These are phyloP conservation scores for Saccharomycopsis babjevae DNA, from an alignment of 805 yeast genomes.

Conservation along the genomic window DNA sequence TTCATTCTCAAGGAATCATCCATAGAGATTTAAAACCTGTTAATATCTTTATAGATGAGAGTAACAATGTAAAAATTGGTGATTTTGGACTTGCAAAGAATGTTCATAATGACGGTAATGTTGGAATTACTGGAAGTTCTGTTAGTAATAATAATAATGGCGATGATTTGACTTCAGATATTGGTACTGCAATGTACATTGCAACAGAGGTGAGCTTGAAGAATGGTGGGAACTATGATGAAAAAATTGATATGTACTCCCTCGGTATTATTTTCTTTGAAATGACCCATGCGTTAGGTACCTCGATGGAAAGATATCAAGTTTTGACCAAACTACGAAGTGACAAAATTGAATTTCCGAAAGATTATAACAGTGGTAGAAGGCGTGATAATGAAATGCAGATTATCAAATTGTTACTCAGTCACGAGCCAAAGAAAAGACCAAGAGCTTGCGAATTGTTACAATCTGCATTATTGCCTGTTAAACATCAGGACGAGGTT, in stretches of 20 bases:
- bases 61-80: slow-evolving; percentile 84
- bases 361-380: slow-evolving; percentile 45
- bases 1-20: slow-evolving; percentile 87
- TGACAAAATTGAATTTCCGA: slow-evolving; percentile 56
- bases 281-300: slow-evolving; percentile 76
- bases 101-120: slow-evolving; percentile 43
- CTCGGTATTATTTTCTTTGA: slow-evolving; percentile 92
- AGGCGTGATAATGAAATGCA: slow-evolving; percentile 45
- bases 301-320: slow-evolving; percentile 87
- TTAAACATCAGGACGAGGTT: slow-evolving; percentile 80
- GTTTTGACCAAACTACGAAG: slow-evolving; percentile 58
- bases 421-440: slow-evolving; percentile 68
- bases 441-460: slow-evolving; percentile 73
- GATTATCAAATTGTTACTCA: slow-evolving; percentile 56
- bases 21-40: slow-evolving; percentile 94
- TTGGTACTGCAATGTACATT: slow-evolving; percentile 89
- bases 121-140: slow-evolving; percentile 22
- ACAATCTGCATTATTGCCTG: slow-evolving; percentile 76
- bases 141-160: slow-evolving; percentile 24
- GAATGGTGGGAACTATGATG: slow-evolving; percentile 71
- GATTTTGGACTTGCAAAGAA: slow-evolving; percentile 96
- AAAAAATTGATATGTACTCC: slow-evolving; percentile 92
- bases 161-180: slow-evolving; percentile 81
- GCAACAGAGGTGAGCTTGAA: slow-evolving; percentile 70
- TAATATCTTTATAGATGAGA: slow-evolving; percentile 88